These are phyloP conservation scores for Leishmania turanica DNA, from an alignment of 208 protist genomes.

Conservation along the genomic window DNA sequence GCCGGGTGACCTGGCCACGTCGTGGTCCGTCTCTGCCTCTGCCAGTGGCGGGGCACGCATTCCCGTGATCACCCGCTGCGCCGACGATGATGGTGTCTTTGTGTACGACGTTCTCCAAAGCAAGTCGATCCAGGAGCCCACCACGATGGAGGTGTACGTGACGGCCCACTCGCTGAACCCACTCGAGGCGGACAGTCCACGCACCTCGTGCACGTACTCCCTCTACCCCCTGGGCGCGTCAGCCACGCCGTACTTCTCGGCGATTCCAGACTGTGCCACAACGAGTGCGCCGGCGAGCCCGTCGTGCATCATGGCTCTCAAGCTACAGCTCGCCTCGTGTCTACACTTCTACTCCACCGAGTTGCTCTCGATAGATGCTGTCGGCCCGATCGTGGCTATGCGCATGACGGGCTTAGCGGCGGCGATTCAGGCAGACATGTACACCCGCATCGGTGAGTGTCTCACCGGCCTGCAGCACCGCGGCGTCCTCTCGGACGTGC, in stretches of 20 bases:
- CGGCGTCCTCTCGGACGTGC: conserved; percentile 29
- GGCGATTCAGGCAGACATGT: conserved; percentile 33
- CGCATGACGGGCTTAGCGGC: conserved; percentile 33
- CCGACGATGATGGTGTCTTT: conserved; percentile 17
- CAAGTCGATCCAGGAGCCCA: background rate
- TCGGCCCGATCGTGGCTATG: conserved; percentile 47
- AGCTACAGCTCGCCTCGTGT: conserved; percentile 42
- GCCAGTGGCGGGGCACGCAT: conserved; percentile 16
- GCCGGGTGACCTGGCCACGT: conserved; percentile 20
- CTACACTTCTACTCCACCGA: conserved; percentile 56
- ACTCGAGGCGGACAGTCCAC: conserved; percentile 43
- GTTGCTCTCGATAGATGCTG: conserved; percentile 29
- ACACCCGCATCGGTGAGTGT: conserved; percentile 43
- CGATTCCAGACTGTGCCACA: conserved; percentile 28
- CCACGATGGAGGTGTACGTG: conserved; percentile 24
- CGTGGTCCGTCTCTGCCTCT: conserved; percentile 25
- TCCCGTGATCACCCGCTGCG: conserved; percentile 14
- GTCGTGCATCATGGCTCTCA: conserved; percentile 32
- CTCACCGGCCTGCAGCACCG: conserved; percentile 19
- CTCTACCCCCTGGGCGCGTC: conserved; percentile 34
- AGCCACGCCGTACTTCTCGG: conserved; percentile 39
- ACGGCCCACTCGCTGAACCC: conserved; percentile 40
- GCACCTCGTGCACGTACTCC: conserved; percentile 34
- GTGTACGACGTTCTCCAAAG: conserved; percentile 27
- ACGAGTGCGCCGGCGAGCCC: conserved; percentile 18